These are phyloP conservation scores for Physocladia obscura DNA, from an alignment of 192 early-diverging fungal genomes.

Conservation along the genomic window DNA sequence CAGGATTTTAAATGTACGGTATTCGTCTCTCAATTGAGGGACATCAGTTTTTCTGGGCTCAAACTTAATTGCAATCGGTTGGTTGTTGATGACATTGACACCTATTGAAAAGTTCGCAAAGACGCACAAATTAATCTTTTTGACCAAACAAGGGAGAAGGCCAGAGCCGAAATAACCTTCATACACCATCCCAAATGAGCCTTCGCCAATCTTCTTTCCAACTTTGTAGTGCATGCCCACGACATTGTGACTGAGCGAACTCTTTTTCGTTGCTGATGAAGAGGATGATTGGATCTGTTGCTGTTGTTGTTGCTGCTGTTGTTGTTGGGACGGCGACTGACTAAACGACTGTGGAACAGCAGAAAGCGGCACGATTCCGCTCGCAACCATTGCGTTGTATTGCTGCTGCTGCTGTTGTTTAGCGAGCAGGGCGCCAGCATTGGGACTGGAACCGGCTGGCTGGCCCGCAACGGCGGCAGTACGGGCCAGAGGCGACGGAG, in stretches of 20 bases:
- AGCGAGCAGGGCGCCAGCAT: not conserved
- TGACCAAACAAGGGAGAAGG: too few species aligned
- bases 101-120: slow-evolving; percentile 49
- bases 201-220: slow-evolving; percentile 94
- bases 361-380: slow-evolving; percentile 14
- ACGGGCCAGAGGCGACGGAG: not conserved
- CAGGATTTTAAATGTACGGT: slow-evolving; percentile 92
- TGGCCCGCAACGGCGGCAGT: not conserved
- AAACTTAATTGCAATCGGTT: slow-evolving; percentile 95
- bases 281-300: not conserved
- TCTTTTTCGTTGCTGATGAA: not conserved
- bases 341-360: slow-evolving; percentile 8
- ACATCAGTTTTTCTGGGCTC: slow-evolving; percentile 95
- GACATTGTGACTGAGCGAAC: slow-evolving; percentile 54
- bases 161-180: too few species aligned
- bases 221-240: slow-evolving; percentile 97
- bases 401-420: slow-evolving; percentile 21
- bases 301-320: not conserved
- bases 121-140: not conserved
- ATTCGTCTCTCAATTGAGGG: slow-evolving; percentile 94
- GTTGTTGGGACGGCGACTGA: not conserved
- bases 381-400: slow-evolving; percentile 16
- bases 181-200: slow-evolving; percentile 97
- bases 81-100: slow-evolving; percentile 84
- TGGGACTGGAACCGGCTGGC: not conserved